These are phyloP conservation scores for Telopea speciosissima DNA, from an alignment of 177 flowering plant species.

Conservation along the genomic window DNA sequence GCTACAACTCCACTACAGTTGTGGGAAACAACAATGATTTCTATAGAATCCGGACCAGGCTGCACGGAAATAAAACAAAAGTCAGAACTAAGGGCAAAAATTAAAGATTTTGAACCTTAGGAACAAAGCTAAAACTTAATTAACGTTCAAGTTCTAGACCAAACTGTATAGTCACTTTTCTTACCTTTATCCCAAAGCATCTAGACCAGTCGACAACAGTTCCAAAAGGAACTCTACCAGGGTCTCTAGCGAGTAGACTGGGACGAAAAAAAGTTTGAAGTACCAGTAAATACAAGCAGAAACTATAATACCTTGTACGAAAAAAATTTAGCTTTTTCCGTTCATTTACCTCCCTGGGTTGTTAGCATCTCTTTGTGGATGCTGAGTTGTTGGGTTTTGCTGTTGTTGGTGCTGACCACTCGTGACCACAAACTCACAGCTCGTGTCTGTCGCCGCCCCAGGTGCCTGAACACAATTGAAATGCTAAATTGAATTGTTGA, in stretches of 20 bases:
- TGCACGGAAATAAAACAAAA: constrained; percentile 13
- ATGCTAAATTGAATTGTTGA: not conserved
- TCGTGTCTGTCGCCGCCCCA: constrained; percentile 61
- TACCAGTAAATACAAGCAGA: constrained; percentile 7
- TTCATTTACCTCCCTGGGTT: constrained; percentile 77
- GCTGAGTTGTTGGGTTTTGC: constrained; percentile 71
- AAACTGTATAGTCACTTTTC: not conserved
- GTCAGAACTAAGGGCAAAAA: not conserved
- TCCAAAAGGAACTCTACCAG: constrained; percentile 89
- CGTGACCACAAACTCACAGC: constrained; percentile 86
- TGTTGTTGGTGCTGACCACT: constrained; percentile 75
- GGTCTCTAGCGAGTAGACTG: constrained; percentile 84
- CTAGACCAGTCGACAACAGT: constrained; percentile 97
- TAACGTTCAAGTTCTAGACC: not conserved
- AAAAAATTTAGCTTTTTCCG: not conserved
- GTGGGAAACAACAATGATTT: constrained; percentile 88
- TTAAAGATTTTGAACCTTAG: not conserved
- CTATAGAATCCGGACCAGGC: constrained; percentile 99
- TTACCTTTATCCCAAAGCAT: constrained; percentile 94
- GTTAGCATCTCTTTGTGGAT: constrained; percentile 71
- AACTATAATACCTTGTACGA: not conserved
- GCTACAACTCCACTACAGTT: constrained; percentile 86
- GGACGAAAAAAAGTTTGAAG: not conserved
- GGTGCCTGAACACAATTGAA: constrained; percentile 36
- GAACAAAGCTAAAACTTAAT: not conserved